A percentile compares a stretch with the other conserved stretches of the same genome.
Conservation (phyloP, 2,329 filamentous ascomycete genomes). For the Helotiales sp. region DNA sequence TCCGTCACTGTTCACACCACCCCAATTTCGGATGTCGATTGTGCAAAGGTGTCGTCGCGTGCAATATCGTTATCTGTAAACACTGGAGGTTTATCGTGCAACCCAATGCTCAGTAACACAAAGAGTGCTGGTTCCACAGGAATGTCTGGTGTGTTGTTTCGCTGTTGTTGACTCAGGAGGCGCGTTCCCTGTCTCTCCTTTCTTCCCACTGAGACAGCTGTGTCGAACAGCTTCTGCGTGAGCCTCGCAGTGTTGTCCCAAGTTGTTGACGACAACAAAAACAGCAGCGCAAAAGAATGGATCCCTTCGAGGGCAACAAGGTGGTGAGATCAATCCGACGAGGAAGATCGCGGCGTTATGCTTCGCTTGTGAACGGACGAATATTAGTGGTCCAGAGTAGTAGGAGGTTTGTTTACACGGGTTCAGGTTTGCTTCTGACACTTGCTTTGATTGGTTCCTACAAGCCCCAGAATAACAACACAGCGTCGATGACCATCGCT, state of each 20-base stretch:
- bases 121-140: conserved; percentile 17
- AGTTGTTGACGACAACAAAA: background rate
- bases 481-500: conserved; percentile 9
- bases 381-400: conserved; percentile 4
- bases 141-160: conserved; percentile 14
- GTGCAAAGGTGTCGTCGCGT: conserved; percentile 4
- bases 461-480: conserved; percentile 13
- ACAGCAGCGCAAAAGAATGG: background rate
- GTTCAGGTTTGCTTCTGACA: background rate
- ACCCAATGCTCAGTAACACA: conserved; percentile 13
- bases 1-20: conserved; percentile 10
- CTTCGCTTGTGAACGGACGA: background rate
- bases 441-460: conserved; percentile 11
- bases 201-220: conserved; percentile 6
- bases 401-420: conserved; percentile 8
- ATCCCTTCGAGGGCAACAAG: conserved; percentile 1
- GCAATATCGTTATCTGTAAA: background rate
- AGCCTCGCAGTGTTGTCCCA: background rate
- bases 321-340: background rate
- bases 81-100: background rate
- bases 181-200: conserved; percentile 14
- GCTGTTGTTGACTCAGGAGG: conserved; percentile 19
- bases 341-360: conserved; percentile 7
- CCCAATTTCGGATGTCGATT: conserved; percentile 3
- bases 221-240: conserved; percentile 4